Percentiles rank a stretch among this genome's conserved stretches.
These are phyloP conservation scores for Pyronema omphalodes DNA, from an alignment of 495 filamentous ascomycete species.

Conservation along the genomic window DNA sequence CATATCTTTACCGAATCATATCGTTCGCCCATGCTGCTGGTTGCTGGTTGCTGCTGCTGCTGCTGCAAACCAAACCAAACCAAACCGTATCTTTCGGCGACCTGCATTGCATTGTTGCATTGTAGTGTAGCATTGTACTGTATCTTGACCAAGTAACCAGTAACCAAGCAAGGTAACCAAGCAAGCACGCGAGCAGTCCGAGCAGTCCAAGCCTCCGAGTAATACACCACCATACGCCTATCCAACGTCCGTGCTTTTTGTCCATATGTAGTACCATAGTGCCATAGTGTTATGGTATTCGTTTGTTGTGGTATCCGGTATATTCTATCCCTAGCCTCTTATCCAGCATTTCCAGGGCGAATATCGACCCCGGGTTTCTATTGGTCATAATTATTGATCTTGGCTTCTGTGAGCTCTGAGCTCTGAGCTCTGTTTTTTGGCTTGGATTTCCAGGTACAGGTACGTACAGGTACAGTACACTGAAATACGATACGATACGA, in stretches of 20 bases:
- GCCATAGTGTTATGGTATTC: not conserved
- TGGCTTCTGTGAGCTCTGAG: too few species aligned
- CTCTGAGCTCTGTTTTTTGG: too few species aligned
- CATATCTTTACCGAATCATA: not conserved
- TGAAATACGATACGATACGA: too few species aligned
- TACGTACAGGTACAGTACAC: too few species aligned
- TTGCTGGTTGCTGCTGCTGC: not conserved
- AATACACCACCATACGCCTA: not conserved
- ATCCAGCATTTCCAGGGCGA: not conserved
- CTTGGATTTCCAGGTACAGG: too few species aligned
- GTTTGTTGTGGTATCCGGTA: not conserved
- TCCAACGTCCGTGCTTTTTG: not conserved
- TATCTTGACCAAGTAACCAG: too few species aligned
- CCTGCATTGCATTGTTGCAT: too few species aligned
- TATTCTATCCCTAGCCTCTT: too few species aligned
- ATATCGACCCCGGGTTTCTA: not conserved
- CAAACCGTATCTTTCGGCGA: not conserved
- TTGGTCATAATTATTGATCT: not conserved
- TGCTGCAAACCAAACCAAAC: not conserved
- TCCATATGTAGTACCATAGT: not conserved
- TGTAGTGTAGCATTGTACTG: too few species aligned
- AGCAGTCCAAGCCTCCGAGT: not conserved
- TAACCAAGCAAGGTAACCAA: too few species aligned
- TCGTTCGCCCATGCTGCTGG: not conserved
- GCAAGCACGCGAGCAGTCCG: not conserved